Percentiles rank a stretch among this genome's conserved stretches.
Conservation (phyloP, 2,329 filamentous ascomycete species). For the Bipolaris cookei region DNA sequence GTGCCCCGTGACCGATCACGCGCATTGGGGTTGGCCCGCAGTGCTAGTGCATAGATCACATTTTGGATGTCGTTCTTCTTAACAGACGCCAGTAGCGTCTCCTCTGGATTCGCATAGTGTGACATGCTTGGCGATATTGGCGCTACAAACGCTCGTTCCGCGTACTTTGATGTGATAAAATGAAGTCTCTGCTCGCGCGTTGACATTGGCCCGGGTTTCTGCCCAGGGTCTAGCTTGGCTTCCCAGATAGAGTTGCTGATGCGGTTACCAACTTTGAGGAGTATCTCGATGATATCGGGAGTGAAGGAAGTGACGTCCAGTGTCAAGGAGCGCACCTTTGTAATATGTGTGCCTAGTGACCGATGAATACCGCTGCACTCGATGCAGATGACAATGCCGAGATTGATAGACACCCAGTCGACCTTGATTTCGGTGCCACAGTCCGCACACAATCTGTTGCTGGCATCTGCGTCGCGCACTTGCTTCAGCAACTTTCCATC, state of each 20-base stretch:
- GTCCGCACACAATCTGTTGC: slow-evolving; percentile 92
- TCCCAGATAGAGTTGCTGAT: slow-evolving; percentile 98
- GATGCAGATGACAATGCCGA: slow-evolving; percentile 95
- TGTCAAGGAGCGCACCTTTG: slow-evolving; percentile 93
- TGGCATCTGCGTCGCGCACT: slow-evolving; percentile 87
- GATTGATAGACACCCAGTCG: slow-evolving; percentile 98
- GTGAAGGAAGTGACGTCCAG: slow-evolving; percentile 97
- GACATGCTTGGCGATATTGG: slow-evolving; percentile 77
- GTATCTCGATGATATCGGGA: slow-evolving; percentile 91
- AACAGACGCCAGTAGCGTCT: slow-evolving; percentile 87
- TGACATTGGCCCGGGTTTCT: slow-evolving; percentile 78
- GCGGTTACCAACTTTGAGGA: slow-evolving; percentile 89
- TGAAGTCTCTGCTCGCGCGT: slow-evolving; percentile 88
- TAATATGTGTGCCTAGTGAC: slow-evolving; percentile 95
- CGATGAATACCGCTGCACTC: slow-evolving; percentile 98
- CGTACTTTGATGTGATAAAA: slow-evolving; percentile 96
- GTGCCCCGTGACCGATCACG: slow-evolving; percentile 84
- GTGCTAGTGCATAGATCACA: slow-evolving; percentile 86
- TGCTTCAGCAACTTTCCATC: slow-evolving; percentile 85
- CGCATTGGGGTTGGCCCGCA: slow-evolving; percentile 82
- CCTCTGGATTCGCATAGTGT: slow-evolving; percentile 78
- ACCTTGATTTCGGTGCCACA: slow-evolving; percentile 91
- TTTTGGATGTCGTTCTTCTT: slow-evolving; percentile 96
- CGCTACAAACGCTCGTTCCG: slow-evolving; percentile 80
- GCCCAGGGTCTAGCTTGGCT: slow-evolving; percentile 73